Base-by-base conservation (phyloP, 1,284 basidiomycete species). In the Gymnopus androsaceus region DNA sequence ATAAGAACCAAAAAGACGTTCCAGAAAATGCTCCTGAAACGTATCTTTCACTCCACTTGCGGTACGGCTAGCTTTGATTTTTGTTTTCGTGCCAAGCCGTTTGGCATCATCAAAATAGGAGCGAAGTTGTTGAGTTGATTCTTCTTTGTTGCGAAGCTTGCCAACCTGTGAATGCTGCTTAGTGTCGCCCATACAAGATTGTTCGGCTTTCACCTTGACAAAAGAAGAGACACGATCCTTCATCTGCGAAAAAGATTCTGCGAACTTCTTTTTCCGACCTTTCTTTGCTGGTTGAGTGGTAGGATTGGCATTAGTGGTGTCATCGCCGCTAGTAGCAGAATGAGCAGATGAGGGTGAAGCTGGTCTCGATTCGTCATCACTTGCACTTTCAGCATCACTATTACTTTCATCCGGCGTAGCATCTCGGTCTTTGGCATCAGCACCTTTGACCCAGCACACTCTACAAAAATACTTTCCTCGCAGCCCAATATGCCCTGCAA, bases 401-500 rank as follows among this genome's bases (percentile, higher is more conserved):
- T 33, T 14, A n/a, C 14, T 33, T 33, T 7, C 21, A 23, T 41
- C 4, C 4, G n/a, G 11, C 17, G 17, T 21, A 12, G 40, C 40
- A 19, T 23, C 40, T 19, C 14, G 5, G 23, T 19, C 40, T 23
- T 41, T 19, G 7, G 14, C 15, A 5, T 41, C n/a, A n/a, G n/a
- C 23, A 11, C 40, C 40, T 11, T 15, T 19, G n/a, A n/a, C 52
- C 21, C 21, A 55, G 28, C 53, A 55, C 5, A 7, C 7, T 4
- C 46, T 30, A 42, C 53, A 55, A 30, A 55, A 55, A 17, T 17
- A 14, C 25, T n/a, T 41, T 3, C 53, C 46, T 2, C 14, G 3
- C 41, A 33, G 34, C 9, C 47, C 45, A 48, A 67, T 58, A 46
- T 67, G 65, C 15, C 57, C 62, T 1, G 62, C 56, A 54, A 67